Evolutionary conservation across 2,329 filamentous ascomycete genomes (phyloP).

Genomic region (Sclerotinia borealis): DNA sequence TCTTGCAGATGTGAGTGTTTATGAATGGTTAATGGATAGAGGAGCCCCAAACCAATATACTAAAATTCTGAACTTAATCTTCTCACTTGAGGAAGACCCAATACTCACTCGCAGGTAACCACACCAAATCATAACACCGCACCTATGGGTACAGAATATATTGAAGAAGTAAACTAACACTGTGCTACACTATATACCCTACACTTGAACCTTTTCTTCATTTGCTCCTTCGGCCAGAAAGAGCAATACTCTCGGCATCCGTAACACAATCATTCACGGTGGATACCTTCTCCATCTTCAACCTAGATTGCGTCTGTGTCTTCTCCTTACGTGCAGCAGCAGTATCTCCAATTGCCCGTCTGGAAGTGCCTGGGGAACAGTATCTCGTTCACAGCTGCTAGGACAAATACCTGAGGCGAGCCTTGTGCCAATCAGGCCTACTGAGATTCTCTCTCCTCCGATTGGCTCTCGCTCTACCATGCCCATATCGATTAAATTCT

Average conservation of each 20-base stretch:
- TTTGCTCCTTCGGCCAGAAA: too few species aligned
- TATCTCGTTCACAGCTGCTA: not conserved
- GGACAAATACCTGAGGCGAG: not conserved
- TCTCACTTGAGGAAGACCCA: not conserved
- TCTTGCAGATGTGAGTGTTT: not conserved
- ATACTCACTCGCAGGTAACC: not conserved
- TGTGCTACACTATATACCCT: slow-evolving; percentile 38
- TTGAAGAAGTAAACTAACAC: not conserved
- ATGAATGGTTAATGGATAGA: not conserved
- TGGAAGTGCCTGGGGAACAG: too few species aligned
- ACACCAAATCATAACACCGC: not conserved
- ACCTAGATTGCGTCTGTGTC: too few species aligned
- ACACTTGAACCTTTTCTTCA: too few species aligned
- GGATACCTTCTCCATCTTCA: too few species aligned
- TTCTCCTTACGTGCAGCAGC: not conserved
- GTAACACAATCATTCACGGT: too few species aligned
- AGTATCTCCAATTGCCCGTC: rapidly evolving
- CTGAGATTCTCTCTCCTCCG: too few species aligned
- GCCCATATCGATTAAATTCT: too few species aligned
- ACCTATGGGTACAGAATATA: not conserved
- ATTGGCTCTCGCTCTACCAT: too few species aligned
- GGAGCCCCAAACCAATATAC: not conserved
- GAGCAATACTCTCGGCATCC: too few species aligned
- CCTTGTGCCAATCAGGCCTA: not conserved
- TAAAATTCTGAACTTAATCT: too few species aligned